Conservation (phyloP, 2,329 filamentous ascomycete genomes). For the Cladosporium sp. region DNA sequence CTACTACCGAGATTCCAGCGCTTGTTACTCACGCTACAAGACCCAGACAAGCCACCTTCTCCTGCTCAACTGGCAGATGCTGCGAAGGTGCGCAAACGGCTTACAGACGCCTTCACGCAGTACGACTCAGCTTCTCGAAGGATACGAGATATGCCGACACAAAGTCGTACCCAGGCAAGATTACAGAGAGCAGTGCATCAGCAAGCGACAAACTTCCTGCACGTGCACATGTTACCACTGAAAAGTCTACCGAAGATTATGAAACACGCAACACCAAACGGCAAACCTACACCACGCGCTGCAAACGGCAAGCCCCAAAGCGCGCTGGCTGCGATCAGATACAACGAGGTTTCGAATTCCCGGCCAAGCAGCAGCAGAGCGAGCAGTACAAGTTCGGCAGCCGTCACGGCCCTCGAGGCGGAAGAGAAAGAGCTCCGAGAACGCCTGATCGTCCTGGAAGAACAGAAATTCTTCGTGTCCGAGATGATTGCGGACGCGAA, state of each 20-base stretch:
- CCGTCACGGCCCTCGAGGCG: conserved; percentile 68
- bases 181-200: conserved; percentile 82
- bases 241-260: conserved; percentile 55
- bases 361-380: conserved; percentile 50
- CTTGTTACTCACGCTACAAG: conserved; percentile 71
- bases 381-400: conserved; percentile 46
- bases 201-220: conserved; percentile 79
- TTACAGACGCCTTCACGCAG: conserved; percentile 86
- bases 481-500: conserved; percentile 81
- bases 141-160: conserved; percentile 75
- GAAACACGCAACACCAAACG: conserved; percentile 59
- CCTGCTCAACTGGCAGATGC: conserved; percentile 78
- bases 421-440: conserved; percentile 84
- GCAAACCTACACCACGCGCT: conserved; percentile 29
- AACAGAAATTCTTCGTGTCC: conserved; percentile 86
- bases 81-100: conserved; percentile 81
- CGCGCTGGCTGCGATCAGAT: conserved; percentile 62
- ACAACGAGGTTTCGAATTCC: conserved; percentile 52
- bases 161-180: conserved; percentile 69
- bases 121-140: conserved; percentile 81
- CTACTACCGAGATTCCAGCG: conserved; percentile 84
- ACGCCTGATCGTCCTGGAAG: conserved; percentile 79
- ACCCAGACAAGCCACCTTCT: conserved; percentile 65
- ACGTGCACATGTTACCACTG: conserved; percentile 86
- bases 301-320: conserved; percentile 39